phyloP scores from a whole-genome alignment of 306 rosid species.

The Prosopis cineraria region DNA sequence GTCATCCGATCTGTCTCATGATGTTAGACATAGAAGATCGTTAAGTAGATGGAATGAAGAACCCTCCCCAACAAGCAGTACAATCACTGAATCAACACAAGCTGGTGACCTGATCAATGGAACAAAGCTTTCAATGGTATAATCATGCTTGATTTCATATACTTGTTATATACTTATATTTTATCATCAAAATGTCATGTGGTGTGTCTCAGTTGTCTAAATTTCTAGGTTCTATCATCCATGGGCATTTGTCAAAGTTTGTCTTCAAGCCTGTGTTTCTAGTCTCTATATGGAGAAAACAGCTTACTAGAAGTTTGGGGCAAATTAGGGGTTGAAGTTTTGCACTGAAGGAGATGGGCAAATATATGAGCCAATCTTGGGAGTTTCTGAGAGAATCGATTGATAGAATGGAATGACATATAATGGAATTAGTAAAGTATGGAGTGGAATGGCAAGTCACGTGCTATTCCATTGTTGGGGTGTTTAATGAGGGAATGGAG shows the following conservation, averaged over 20 bases:
- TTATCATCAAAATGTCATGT: slow-evolving; percentile 15
- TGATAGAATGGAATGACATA: background rate
- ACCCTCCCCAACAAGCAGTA: slow-evolving; percentile 71
- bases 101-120: slow-evolving; percentile 81
- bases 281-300: background rate
- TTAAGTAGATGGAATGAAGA: slow-evolving; percentile 81
- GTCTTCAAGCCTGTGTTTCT: background rate
- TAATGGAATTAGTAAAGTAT: background rate
- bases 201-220: background rate
- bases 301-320: background rate
- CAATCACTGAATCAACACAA: slow-evolving; percentile 72
- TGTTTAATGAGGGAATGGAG: background rate
- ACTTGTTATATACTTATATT: background rate
- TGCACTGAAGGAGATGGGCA: background rate
- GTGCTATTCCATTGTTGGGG: background rate
- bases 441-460: background rate
- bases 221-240: slow-evolving; percentile 1
- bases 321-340: background rate
- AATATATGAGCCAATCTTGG: background rate
- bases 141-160: slow-evolving; percentile 25
- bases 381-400: background rate
- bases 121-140: slow-evolving; percentile 53
- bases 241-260: background rate
- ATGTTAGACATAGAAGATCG: slow-evolving; percentile 74
- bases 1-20: slow-evolving; percentile 60